These are phyloP conservation scores for Crithidia acanthocephali DNA, from an alignment of 208 protist species.

Conservation along the genomic window DNA sequence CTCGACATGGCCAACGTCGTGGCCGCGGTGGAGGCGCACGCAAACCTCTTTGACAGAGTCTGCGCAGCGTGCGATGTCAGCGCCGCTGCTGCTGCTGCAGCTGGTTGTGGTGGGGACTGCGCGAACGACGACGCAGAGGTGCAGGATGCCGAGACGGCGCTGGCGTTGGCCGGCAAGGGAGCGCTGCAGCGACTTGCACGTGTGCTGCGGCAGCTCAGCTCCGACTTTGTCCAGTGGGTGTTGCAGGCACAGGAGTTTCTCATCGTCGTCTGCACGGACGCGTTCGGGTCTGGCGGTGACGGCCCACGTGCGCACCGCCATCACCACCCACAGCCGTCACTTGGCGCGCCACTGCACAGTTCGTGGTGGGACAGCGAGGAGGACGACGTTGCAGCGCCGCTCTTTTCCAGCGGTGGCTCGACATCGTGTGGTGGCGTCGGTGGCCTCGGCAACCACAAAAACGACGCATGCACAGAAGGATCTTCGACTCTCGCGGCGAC, in stretches of 20 bases:
- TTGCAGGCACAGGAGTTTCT: constrained; percentile 48
- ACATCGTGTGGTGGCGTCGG: neutral
- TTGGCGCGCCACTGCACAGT: neutral
- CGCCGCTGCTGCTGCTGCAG: neutral
- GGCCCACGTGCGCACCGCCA: neutral
- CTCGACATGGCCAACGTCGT: constrained; percentile 44
- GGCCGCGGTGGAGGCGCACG: constrained; percentile 36
- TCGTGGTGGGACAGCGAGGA: constrained; percentile 8
- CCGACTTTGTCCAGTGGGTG: constrained; percentile 49
- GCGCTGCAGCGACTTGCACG: constrained; percentile 41
- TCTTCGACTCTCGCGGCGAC: no score
- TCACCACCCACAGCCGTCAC: neutral
- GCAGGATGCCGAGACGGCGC: constrained; percentile 25
- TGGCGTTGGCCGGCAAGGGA: constrained; percentile 38
- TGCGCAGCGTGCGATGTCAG: neutral
- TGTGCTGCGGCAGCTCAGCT: constrained; percentile 39
- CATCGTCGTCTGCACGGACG: neutral
- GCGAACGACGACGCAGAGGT: neutral
- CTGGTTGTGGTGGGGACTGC: neutral
- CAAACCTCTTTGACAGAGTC: constrained; percentile 12
- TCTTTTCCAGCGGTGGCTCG: neutral
- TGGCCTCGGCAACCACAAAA: neutral
- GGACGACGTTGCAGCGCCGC: no score
- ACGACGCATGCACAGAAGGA: neutral
- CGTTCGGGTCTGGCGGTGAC: neutral